Conservation (phyloP, 2,329 filamentous ascomycete genomes). For the Sordariomycetes sp. region DNA sequence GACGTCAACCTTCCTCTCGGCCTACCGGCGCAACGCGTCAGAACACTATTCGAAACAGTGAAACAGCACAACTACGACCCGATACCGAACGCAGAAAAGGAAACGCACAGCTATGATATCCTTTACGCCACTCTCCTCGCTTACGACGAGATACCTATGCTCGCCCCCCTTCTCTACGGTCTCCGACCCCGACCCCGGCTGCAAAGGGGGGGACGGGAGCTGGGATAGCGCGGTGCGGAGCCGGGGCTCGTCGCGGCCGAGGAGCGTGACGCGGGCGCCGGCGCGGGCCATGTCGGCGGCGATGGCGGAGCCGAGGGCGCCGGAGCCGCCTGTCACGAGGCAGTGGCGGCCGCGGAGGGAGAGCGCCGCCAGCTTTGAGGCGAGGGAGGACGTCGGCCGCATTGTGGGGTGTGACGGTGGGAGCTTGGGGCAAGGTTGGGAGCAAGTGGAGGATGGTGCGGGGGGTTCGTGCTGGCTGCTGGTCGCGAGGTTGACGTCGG, state of each 20-base stretch:
- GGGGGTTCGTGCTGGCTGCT: background rate
- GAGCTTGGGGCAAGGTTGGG: background rate
- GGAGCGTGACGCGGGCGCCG: conserved; percentile 45
- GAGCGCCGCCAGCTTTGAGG: background rate
- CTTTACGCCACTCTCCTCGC: background rate
- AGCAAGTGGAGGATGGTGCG: background rate
- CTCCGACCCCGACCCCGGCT: background rate
- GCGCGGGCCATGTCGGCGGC: conserved; percentile 50
- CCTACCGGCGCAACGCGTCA: background rate
- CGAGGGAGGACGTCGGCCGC: background rate
- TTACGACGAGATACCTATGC: conserved; percentile 1
- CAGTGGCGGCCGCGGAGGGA: conserved; percentile 32
- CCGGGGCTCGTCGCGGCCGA: conserved; percentile 40
- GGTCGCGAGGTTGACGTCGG: background rate
- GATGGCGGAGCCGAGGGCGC: conserved; percentile 57
- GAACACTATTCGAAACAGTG: background rate
- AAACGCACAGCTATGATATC: conserved; percentile 1
- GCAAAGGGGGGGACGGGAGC: conserved; percentile 8
- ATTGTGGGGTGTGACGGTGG: background rate
- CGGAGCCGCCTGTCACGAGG: conserved; percentile 57
- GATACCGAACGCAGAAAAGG: too few relatives aligned
- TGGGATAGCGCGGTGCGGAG: conserved; percentile 25
- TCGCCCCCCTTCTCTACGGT: background rate
- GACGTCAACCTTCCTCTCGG: conserved; percentile 27
- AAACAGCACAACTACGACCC: too few relatives aligned